Evolutionary conservation across 2,329 filamentous ascomycete species (phyloP).

Genomic region (Fusarium keratoplasticum): DNA sequence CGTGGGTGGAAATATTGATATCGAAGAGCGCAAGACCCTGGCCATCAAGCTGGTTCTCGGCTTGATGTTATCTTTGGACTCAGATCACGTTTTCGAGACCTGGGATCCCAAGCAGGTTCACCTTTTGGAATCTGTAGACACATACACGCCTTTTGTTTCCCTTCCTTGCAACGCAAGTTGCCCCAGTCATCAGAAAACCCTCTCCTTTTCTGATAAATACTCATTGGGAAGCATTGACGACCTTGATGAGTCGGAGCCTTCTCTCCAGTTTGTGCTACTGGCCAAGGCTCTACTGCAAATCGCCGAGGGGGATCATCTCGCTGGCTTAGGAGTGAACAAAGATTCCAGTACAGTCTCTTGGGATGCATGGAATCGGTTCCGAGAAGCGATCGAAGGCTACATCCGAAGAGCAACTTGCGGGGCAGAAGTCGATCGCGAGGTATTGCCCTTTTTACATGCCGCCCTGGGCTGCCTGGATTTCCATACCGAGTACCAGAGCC

Average conservation of each 20-base stretch:
- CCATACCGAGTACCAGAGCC: background rate
- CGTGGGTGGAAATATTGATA: background rate
- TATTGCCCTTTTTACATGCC: background rate
- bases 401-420: background rate
- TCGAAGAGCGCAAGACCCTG: background rate
- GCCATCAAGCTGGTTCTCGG: background rate
- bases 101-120: too few relatives aligned
- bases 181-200: background rate
- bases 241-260: background rate
- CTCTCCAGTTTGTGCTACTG: background rate
- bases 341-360: background rate
- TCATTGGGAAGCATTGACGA: background rate
- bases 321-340: background rate
- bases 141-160: too few relatives aligned
- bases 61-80: background rate
- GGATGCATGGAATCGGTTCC: background rate
- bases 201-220: background rate
- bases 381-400: background rate
- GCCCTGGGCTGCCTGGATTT: background rate
- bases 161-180: too few relatives aligned
- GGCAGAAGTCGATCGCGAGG: background rate
- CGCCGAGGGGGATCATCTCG: background rate
- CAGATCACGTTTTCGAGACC: background rate
- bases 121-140: too few relatives aligned
- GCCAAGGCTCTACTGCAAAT: background rate